Conservation (phyloP, 257 asterid genomes). For the Solanum appendiculatum region DNA sequence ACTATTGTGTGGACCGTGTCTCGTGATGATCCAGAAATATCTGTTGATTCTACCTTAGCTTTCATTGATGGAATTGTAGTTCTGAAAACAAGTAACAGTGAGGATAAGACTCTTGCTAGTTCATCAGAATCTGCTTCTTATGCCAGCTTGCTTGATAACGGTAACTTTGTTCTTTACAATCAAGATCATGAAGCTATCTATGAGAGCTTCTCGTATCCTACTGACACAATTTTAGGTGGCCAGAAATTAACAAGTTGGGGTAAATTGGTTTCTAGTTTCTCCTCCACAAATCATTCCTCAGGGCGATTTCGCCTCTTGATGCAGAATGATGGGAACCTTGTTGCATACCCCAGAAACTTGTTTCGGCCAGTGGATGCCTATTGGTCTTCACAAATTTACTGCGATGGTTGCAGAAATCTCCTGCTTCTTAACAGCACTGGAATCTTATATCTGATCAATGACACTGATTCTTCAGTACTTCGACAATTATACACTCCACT, state of each 20-base stretch:
- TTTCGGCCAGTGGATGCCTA: not conserved
- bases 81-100: not conserved
- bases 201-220: constrained; percentile 1
- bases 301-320: constrained; percentile 14
- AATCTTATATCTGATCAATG: not conserved
- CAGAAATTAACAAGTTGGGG: not conserved
- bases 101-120: not conserved
- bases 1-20: constrained; percentile 12
- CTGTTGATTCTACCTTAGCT: not conserved
- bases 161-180: constrained; percentile 13
- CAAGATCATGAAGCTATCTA: not conserved
- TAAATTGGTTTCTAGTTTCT: constrained; percentile 6
- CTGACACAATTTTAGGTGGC: constrained; percentile 15
- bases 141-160: constrained; percentile 11
- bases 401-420: not conserved
- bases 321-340: constrained; percentile 18
- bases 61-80: constrained; percentile 8
- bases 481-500: not conserved
- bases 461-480: not conserved
- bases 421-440: constrained; percentile 1
- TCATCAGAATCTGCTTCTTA: not conserved
- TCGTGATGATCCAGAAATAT: constrained; percentile 1
- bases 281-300: not conserved
- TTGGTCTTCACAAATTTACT: not conserved
- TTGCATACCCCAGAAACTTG: constrained; percentile 6